These are phyloP conservation scores for Apiospora koreana DNA, from an alignment of 2,329 filamentous ascomycete species.

Conservation along the genomic window DNA sequence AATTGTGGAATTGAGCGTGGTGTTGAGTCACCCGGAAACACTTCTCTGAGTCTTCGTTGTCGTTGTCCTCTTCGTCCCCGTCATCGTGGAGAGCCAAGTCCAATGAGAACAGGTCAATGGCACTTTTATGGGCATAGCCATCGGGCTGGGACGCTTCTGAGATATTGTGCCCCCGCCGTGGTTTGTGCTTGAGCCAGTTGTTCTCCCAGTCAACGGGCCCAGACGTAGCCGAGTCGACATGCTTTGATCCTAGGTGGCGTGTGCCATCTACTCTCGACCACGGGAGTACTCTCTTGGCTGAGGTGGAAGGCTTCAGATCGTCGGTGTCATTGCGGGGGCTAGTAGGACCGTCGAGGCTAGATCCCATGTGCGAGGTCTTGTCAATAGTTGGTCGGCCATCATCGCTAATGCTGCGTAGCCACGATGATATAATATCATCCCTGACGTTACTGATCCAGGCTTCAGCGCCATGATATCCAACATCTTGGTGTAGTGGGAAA, in stretches of 20 bases:
- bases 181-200: slow-evolving; percentile 26
- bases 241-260: neutral
- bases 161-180: slow-evolving; percentile 27
- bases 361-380: neutral
- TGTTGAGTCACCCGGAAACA: slow-evolving; percentile 17
- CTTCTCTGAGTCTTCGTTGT: slow-evolving; percentile 4
- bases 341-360: slow-evolving; percentile 2
- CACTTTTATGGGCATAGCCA: slow-evolving; percentile 1
- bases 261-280: neutral
- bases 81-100: slow-evolving; percentile 1
- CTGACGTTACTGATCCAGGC: neutral
- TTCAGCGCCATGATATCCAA: neutral
- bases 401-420: neutral
- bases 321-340: neutral
- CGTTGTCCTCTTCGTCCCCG: slow-evolving; percentile 13
- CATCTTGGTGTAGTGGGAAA: neutral
- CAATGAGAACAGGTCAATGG: slow-evolving; percentile 11
- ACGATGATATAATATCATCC: neutral
- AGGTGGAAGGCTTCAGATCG: neutral
- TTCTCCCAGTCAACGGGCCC: slow-evolving; percentile 29
- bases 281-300: neutral
- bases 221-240: neutral
- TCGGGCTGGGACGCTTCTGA: slow-evolving; percentile 26
- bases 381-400: neutral
- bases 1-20: slow-evolving; percentile 17